These are phyloP conservation scores for Centella asiatica DNA, from an alignment of 129 eudicot species.

Conservation along the genomic window DNA sequence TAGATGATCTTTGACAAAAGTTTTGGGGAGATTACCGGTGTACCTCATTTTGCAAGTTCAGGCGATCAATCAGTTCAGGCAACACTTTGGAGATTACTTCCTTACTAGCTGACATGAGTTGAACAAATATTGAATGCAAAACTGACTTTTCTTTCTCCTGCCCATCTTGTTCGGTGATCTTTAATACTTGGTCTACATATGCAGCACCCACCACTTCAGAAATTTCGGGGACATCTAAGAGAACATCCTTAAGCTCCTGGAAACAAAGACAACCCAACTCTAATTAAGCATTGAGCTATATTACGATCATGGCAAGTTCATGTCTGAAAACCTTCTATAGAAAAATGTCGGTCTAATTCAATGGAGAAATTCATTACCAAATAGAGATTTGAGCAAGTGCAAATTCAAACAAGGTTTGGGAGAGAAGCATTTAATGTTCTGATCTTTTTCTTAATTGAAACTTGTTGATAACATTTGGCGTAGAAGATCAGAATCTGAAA, in stretches of 20 bases:
- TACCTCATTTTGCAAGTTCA: slow-evolving; percentile 48
- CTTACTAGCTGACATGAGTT: slow-evolving; percentile 69
- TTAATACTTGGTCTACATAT: slow-evolving; percentile 34
- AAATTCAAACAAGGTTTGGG: no score
- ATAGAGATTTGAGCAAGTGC: no score
- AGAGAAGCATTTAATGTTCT: no score
- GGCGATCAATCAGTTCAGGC: slow-evolving; percentile 51
- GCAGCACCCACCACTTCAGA: slow-evolving; percentile 59
- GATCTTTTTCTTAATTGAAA: no score
- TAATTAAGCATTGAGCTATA: no score
- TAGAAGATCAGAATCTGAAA: no score
- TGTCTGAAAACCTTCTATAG: no score
- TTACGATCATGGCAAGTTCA: no score
- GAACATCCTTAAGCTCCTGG: slow-evolving; percentile 63
- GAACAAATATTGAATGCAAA: slow-evolving; percentile 48
- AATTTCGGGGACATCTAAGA: slow-evolving; percentile 73
- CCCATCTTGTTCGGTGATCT: slow-evolving; percentile 27
- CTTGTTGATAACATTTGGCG: no score
- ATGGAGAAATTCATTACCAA: neutral
- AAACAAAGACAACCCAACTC: neutral
- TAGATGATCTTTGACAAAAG: neutral
- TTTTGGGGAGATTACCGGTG: neutral
- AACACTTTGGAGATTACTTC: slow-evolving; percentile 39
- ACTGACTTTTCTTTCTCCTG: slow-evolving; percentile 47
- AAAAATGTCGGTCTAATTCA: no score